Evolutionary conservation across 2,329 filamentous ascomycete genomes (phyloP).

Genomic region (Knufia petricola): DNA sequence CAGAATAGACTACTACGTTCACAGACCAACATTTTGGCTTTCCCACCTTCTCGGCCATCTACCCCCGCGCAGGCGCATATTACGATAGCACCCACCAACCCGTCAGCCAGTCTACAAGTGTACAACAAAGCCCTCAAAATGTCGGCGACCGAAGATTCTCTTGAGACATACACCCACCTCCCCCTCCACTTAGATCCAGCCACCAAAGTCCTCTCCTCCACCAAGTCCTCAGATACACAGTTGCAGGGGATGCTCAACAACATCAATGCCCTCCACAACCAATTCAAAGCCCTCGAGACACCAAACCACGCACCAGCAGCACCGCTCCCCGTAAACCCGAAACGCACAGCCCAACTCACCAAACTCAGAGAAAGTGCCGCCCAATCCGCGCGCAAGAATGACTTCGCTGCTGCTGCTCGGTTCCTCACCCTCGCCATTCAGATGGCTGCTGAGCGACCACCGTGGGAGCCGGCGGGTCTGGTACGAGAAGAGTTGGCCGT

Average conservation of each 20-base stretch:
- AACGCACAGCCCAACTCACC: slow-evolving; percentile 74
- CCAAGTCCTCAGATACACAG: slow-evolving; percentile 35
- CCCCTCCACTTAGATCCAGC: slow-evolving; percentile 72
- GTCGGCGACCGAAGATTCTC: slow-evolving; percentile 21
- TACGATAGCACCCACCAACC: too few species aligned
- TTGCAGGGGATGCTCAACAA: slow-evolving; percentile 57
- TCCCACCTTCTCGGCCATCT: neutral
- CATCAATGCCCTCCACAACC: slow-evolving; percentile 70
- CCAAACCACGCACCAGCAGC: slow-evolving; percentile 65
- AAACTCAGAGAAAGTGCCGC: slow-evolving; percentile 90
- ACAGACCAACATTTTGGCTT: neutral
- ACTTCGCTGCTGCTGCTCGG: slow-evolving; percentile 64
- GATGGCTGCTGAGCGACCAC: slow-evolving; percentile 72
- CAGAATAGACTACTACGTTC: neutral
- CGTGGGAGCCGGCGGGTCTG: slow-evolving; percentile 78
- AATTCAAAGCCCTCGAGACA: slow-evolving; percentile 55
- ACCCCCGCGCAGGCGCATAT: neutral
- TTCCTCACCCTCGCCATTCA: slow-evolving; percentile 79
- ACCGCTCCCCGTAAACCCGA: slow-evolving; percentile 84
- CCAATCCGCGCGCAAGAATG: slow-evolving; percentile 66
- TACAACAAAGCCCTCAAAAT: slow-evolving; percentile 9
- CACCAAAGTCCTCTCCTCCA: slow-evolving; percentile 61
- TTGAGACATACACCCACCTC: slow-evolving; percentile 60
- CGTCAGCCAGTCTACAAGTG: too few species aligned
- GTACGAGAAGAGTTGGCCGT: slow-evolving; percentile 75